Base-by-base conservation (phyloP, 2,329 filamentous ascomycete genomes). In the Aureobasidium sp. region DNA sequence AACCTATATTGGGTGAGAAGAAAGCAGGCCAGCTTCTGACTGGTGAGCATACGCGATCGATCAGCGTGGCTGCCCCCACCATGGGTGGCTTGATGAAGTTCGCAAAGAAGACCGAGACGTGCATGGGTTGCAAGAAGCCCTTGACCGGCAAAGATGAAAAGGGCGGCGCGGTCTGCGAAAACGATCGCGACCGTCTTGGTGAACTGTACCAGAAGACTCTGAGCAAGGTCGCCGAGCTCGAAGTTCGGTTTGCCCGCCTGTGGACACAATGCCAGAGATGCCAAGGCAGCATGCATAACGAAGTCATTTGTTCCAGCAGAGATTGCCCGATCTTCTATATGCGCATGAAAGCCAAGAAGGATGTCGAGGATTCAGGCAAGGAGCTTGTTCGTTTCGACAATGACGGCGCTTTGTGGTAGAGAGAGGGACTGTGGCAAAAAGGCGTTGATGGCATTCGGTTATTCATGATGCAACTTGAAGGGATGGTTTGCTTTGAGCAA, bases 291-390 rank as follows among this genome's bases (percentile, higher is more conserved):
- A 86, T 98, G 79, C 93, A 98, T 72, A 93, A 89, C 68, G 93
- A 98, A 70, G 94, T 98, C 52, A 97, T 98, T 62, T 98, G 93
- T 74, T 90, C 86, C 58, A 91, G 86, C 68, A 87, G 90, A 68
- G 93, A 98, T 74, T 98, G 93, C 67, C 93, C 93, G 1, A 98
- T 98, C 64, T 98, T 98, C 71, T 98, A 98, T 70, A 98, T 98
- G 93, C 84, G 93, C 4, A 98, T 98, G 93, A 98, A 98, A 78
- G 91, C 91, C 27, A 95, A 96, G 79, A 98, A 98, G 76, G 93
- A 98, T 68, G 84, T 97, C 34, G 91, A 97, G 70, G 93, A 98
- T 72, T 85, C 85, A 1, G 89, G 90, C 54, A 94, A 89, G 73
- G 93, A 98, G 69, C 70, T 98, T 63, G 80, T 80, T 61, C 77